Percentiles rank a stretch among this genome's conserved stretches.
phyloP scores from a whole-genome alignment of 129 eudicot species.

The Artemisia tridentata region DNA sequence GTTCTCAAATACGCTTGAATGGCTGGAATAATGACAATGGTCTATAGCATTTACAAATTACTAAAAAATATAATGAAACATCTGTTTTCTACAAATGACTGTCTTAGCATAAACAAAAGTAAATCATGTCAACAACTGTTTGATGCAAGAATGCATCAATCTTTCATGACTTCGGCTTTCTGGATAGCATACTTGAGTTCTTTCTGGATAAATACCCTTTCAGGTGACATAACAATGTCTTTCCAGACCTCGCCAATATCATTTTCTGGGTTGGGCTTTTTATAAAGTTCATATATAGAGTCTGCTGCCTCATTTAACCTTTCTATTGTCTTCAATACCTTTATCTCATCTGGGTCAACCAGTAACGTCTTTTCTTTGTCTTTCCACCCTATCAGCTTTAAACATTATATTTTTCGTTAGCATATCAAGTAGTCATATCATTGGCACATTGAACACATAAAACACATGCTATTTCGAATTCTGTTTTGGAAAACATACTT shows the following conservation, averaged over 20 bases:
- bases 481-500: no score
- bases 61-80: no score
- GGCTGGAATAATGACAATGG: no score
- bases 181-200: slow-evolving; percentile 82
- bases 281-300: slow-evolving; percentile 67
- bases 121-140: neutral
- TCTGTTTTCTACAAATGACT: neutral
- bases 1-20: no score
- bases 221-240: slow-evolving; percentile 89
- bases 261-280: slow-evolving; percentile 49
- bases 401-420: slow-evolving; percentile 17
- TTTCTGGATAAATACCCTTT: slow-evolving; percentile 76
- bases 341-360: slow-evolving; percentile 93
- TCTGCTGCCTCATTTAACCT: slow-evolving; percentile 72
- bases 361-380: slow-evolving; percentile 80
- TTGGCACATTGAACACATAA: no score
- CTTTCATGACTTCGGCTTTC: slow-evolving; percentile 49
- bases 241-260: slow-evolving; percentile 75
- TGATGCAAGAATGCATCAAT: neutral
- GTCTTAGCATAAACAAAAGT: neutral
- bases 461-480: no score
- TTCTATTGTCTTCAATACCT: slow-evolving; percentile 46
- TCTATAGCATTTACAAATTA: no score
- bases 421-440: slow-evolving; percentile 2
- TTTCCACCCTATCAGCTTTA: slow-evolving; percentile 93